Conservation (phyloP, 495 filamentous ascomycete species). For the Daldinia bambusicola region DNA sequence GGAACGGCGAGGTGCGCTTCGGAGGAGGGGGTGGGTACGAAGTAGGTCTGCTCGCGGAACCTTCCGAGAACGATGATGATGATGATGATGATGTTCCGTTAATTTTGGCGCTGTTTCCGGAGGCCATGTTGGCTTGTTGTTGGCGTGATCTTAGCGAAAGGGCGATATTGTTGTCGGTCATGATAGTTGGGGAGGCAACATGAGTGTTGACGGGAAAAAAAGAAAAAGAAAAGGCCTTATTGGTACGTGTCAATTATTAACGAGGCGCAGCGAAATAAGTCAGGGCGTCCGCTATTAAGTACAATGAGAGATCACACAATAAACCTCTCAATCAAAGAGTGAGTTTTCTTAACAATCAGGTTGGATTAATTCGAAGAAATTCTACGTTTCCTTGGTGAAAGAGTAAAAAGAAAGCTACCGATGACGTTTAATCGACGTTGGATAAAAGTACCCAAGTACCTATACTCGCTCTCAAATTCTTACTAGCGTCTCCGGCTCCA, state of each 20-base stretch:
- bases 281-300: not conserved
- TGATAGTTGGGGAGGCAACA: conserved; percentile 16
- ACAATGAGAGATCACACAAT: not conserved
- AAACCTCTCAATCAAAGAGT: not conserved
- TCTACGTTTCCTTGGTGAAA: conserved; percentile 22
- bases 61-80: not conserved
- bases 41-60: not conserved
- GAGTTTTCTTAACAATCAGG: not conserved
- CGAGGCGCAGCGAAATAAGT: not conserved
- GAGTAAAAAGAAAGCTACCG: conserved; percentile 4
- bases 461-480: conserved; percentile 1
- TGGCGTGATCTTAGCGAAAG: conserved; percentile 27
- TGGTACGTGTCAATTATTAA: not conserved
- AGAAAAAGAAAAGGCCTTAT: not conserved
- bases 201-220: not conserved
- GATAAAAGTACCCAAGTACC: conserved; percentile 10
- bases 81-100: conserved; percentile 4
- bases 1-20: conserved; percentile 57
- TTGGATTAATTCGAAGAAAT: conserved; percentile 19
- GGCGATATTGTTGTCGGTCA: conserved; percentile 23
- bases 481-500: conserved; percentile 21
- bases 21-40: conserved; percentile 11
- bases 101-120: not conserved
- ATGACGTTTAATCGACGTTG: conserved; percentile 29
- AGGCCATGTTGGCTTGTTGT: conserved; percentile 26